Conservation (phyloP, 1,139 yeast species). For the Scheffersomyces illinoinensis region DNA sequence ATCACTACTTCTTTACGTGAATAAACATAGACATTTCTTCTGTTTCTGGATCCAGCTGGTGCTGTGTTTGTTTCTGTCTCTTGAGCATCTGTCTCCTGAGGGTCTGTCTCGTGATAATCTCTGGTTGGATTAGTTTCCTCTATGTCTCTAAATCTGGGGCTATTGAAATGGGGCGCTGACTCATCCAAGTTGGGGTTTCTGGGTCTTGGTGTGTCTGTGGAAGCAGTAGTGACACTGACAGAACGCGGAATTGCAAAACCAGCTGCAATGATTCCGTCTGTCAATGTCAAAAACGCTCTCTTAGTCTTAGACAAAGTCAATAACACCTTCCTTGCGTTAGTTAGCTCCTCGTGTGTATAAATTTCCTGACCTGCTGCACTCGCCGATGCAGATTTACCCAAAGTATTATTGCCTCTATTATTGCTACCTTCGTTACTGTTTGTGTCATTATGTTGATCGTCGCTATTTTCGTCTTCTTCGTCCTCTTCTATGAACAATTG, state of each 20-base stretch:
- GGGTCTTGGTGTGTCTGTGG: conserved; percentile 9
- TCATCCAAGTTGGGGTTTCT: conserved; percentile 15
- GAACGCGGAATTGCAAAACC: conserved; percentile 62
- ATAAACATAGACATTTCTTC: conserved; percentile 54
- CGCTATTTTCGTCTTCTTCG: conserved; percentile 6
- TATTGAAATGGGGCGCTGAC: background rate
- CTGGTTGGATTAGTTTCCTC: background rate
- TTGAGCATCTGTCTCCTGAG: background rate
- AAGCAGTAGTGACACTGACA: conserved; percentile 38
- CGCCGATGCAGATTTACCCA: background rate
- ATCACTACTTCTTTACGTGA: conserved; percentile 56
- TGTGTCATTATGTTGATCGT: conserved; percentile 12
- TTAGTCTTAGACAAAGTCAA: conserved; percentile 29
- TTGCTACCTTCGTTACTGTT: conserved; percentile 2
- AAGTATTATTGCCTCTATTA: background rate
- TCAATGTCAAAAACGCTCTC: conserved; percentile 40
- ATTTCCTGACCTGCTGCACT: background rate
- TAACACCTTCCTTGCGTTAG: conserved; percentile 3
- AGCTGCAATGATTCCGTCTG: conserved; percentile 60
- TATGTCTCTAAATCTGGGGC: background rate
- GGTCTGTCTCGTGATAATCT: background rate
- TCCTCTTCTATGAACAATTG: conserved; percentile 44
- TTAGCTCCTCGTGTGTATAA: background rate
- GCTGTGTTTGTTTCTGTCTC: background rate
- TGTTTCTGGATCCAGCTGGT: conserved; percentile 15